Percentiles rank a stretch among this genome's conserved stretches.
Evolutionary conservation across 257 asterid genomes (phyloP).

Genomic region (Scutellaria minor): DNA sequence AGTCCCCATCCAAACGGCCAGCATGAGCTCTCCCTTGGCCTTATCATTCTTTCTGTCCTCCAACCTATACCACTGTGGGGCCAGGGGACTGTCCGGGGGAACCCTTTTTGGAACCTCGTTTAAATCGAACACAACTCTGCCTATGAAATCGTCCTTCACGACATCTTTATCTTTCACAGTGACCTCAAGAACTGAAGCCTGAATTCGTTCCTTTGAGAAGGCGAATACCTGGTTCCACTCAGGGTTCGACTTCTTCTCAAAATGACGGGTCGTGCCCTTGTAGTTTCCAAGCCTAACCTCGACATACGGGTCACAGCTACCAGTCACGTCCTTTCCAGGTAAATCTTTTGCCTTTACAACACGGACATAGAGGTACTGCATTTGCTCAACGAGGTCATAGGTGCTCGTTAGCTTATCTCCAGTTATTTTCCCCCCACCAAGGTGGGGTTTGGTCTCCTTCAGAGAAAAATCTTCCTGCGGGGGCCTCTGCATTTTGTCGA

Average conservation of each 20-base stretch:
- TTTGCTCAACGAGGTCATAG: constrained; percentile 80
- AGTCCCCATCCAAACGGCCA: constrained; percentile 89
- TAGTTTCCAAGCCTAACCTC: constrained; percentile 74
- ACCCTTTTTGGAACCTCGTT: constrained; percentile 68
- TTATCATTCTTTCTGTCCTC: constrained; percentile 59
- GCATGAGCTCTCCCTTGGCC: constrained; percentile 69
- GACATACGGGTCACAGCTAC: constrained; percentile 69
- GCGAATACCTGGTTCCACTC: constrained; percentile 78
- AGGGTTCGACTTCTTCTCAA: constrained; percentile 69
- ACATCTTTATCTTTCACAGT: constrained; percentile 69
- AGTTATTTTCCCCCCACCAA: constrained; percentile 71
- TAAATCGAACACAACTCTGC: constrained; percentile 60
- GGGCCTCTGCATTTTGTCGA: constrained; percentile 58
- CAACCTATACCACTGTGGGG: constrained; percentile 76
- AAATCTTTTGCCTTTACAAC: constrained; percentile 75
- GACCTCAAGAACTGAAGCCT: constrained; percentile 67
- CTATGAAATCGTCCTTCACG: constrained; percentile 69
- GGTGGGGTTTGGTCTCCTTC: constrained; percentile 68
- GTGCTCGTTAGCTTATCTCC: constrained; percentile 76
- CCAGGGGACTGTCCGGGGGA: constrained; percentile 75
- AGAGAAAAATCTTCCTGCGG: constrained; percentile 61
- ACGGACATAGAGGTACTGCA: constrained; percentile 76
- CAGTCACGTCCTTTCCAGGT: constrained; percentile 66
- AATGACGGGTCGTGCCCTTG: constrained; percentile 68
- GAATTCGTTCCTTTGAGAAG: constrained; percentile 71